A percentile compares a stretch with the other conserved stretches of the same genome.
Evolutionary conservation across 2,329 filamentous ascomycete species (phyloP).

Genomic region (Colletotrichum sp.): DNA sequence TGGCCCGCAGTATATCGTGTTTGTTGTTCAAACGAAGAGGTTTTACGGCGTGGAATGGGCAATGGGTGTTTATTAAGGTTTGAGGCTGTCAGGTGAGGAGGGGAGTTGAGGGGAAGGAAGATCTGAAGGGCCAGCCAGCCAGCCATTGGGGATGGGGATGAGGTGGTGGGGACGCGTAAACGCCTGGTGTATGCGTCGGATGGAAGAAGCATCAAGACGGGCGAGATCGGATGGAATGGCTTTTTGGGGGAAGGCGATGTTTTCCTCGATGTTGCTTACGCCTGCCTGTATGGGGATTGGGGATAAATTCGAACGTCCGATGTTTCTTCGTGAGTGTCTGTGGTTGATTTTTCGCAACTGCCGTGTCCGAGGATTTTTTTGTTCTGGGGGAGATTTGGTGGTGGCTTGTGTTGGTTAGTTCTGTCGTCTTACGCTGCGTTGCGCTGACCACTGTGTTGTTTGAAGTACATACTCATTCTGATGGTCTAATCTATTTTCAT

Average conservation of each 20-base stretch:
- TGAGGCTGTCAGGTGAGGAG: conserved; percentile 15
- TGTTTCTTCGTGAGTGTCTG: not conserved
- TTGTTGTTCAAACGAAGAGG: not conserved
- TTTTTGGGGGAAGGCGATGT: not conserved
- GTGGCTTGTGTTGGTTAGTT: not conserved
- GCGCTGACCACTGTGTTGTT: not conserved
- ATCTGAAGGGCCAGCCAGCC: not conserved
- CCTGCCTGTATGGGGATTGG: not conserved
- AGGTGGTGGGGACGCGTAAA: not conserved
- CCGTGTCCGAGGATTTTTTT: not conserved
- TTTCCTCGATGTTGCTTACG: not conserved
- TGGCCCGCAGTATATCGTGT: not conserved
- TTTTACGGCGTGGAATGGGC: not conserved
- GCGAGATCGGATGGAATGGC: not conserved
- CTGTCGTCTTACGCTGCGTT: not conserved
- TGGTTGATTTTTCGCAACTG: not conserved
- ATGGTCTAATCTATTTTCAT: not conserved
- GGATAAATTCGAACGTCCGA: not conserved
- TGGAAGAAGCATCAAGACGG: not conserved
- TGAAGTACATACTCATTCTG: not conserved
- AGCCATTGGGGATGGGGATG: too few relatives aligned
- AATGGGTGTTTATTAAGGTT: not conserved
- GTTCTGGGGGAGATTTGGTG: not conserved
- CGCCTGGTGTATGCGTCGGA: not conserved
- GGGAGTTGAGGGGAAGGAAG: not conserved